Evolutionary conservation across 2,329 filamentous ascomycete genomes (phyloP).

Genomic region (Alternaria rosae): DNA sequence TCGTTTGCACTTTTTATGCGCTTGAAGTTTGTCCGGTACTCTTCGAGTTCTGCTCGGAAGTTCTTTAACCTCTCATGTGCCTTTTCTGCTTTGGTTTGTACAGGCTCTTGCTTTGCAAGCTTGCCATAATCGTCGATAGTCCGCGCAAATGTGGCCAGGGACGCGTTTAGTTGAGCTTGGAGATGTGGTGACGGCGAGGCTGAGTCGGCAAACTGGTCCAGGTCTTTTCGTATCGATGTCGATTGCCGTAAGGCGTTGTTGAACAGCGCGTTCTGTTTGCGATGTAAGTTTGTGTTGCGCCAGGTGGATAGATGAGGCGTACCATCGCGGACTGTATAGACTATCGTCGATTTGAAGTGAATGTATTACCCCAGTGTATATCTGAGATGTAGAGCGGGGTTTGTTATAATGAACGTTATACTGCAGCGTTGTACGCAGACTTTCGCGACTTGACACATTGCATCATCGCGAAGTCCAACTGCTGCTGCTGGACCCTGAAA

Average conservation of each 20-base stretch:
- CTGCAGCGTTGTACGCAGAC: conserved; percentile 18
- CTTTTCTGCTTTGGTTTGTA: conserved; percentile 89
- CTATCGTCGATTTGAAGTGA: not conserved
- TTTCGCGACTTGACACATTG: conserved; percentile 42
- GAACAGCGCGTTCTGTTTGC: conserved; percentile 76
- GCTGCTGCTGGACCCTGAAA: conserved; percentile 13
- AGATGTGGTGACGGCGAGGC: conserved; percentile 67
- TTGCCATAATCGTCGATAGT: conserved; percentile 91
- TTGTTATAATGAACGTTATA: not conserved
- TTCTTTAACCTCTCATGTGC: conserved; percentile 83
- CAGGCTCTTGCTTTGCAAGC: conserved; percentile 86
- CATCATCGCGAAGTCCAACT: conserved; percentile 32
- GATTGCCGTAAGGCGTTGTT: conserved; percentile 87
- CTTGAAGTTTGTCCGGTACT: conserved; percentile 81
- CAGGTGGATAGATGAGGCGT: conserved; percentile 9
- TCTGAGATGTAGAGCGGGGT: not conserved
- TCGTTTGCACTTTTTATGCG: conserved; percentile 79
- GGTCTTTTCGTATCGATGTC: conserved; percentile 77
- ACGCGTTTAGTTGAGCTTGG: conserved; percentile 58
- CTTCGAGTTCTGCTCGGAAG: conserved; percentile 82
- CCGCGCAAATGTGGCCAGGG: conserved; percentile 81
- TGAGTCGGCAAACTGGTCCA: conserved; percentile 71
- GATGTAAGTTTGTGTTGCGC: conserved; percentile 14
- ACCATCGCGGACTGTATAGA: conserved; percentile 23
- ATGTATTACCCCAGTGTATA: not conserved